Base-by-base conservation (phyloP, 768 basidiomycete species). In the Austroboletus eburneus region DNA sequence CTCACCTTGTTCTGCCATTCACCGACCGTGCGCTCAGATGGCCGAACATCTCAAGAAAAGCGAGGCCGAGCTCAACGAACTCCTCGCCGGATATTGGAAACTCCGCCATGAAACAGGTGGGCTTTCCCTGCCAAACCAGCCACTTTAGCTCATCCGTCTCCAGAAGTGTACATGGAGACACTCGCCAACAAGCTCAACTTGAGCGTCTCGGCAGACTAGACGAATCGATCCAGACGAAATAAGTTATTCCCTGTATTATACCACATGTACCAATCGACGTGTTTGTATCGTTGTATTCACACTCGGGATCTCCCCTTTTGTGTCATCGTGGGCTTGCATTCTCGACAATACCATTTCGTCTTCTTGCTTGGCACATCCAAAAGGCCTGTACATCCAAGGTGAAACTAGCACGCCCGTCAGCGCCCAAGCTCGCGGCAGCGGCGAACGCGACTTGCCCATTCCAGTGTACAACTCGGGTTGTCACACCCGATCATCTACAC, bases 401-500 rank as follows among this genome's bases (percentile, higher is more conserved):
- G 88, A 64, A 87, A 91, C 87, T 91, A 44, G 21, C 21, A 34
- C 17, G 22, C 17, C 20, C 20, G 21, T 46, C 43, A 51, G 41
- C n/a, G 38, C 27, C 27, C 20, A 25, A 23, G 38, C 22, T 35
- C 29, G 1, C 3, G 18, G n/a, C 9, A 27, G 17, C 1, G 23
- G 22, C 16, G 14, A 41, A 41, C 8, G 27, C 24, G 35, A 73
- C 87, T 63, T 57, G 87, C 91, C 91, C 91, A 95, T 82, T 92
- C 88, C 32, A 73, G 70, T 52, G 76, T 70, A 62, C 91, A 95
- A 14, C 73, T 69, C 35, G 72, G 67, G 52, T 78, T 77, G 60
- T 95, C 91, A 58, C 91, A 95, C 14, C 73, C 91, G 51, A 95
- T 83, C 91, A 95, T 92, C 85, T 87, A 37, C 35, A 21, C 33